Base-by-base conservation (phyloP, 2,329 filamentous ascomycete species). In the Colletotrichum sp. region DNA sequence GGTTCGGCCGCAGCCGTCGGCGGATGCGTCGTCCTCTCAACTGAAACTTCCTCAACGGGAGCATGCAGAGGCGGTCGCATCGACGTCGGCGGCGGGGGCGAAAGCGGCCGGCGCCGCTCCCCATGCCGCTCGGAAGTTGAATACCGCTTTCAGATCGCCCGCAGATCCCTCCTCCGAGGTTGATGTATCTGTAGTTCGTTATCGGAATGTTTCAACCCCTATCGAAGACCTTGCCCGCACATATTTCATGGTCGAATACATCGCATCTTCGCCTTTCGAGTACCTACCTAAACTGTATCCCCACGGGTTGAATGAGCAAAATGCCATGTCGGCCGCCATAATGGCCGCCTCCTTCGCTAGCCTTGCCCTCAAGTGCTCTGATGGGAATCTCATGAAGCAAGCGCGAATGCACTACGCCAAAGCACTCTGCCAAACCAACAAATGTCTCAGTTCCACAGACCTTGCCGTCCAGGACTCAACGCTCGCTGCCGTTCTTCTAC, bases 201-300 rank as follows among this genome's bases (percentile, higher is more conserved):
- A 72, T 44, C 73, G 70, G 32, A 48, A 66, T n/a, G 13, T 71
- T 36, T 64, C 57, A 2, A 75, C 75, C 25, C 65, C 75, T 15
- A 32, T 72, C 9, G 66, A 75, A 27, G 68, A 75, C 13, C 32
- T 75, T 15, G 78, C 79, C n/a, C 67, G 79, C 30, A 70, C 77
- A 5, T 80, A 79, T 28, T 80, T 82, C 71, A 78, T 81, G 74
- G 79, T 78, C 19, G 78, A 78, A 8, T 82, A 80, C 65, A 81
- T 82, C 32, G n/a, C 65, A 8, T 72, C 79, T 3, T 79, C 81
- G 3, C 78, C 80, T 2, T 82, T 81, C 32, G 77, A 81, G 7
- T 82, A 81, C 32, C 67, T 82, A 2, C 77, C 80, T 1, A 44
- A 36, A 11, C 76, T 82, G 13, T 81, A 77, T 48, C 39, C 68